Percentiles rank a stretch among this genome's conserved stretches.
phyloP scores from a whole-genome alignment of 2,329 filamentous ascomycete species.

The Penicillium freii region DNA sequence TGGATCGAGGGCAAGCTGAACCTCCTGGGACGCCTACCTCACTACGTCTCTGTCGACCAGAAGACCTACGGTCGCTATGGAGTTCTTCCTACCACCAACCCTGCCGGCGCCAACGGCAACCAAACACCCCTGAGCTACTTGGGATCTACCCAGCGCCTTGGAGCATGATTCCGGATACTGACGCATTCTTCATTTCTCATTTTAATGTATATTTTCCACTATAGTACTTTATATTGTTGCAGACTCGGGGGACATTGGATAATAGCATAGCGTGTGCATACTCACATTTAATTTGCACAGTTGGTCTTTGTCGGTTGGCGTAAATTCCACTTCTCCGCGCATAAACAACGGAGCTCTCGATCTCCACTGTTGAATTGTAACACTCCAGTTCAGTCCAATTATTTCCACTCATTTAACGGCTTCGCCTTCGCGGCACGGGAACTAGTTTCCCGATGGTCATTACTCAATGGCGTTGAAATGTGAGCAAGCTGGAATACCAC shows the following conservation, averaged over 20 bases:
- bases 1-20: conserved; percentile 90
- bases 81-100: conserved; percentile 65
- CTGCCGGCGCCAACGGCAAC: conserved; percentile 30
- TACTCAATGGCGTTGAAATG: conserved; percentile 42
- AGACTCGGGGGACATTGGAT: conserved; percentile 6
- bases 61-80: conserved; percentile 94
- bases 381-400: conserved; percentile 6
- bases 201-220: conserved; percentile 35
- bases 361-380: conserved; percentile 13
- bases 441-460: conserved; percentile 26
- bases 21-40: conserved; percentile 75
- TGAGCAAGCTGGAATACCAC: conserved; percentile 22
- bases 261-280: conserved; percentile 25
- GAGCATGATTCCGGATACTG: conserved; percentile 53
- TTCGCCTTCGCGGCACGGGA: conserved; percentile 22
- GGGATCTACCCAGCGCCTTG: conserved; percentile 63
- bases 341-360: conserved; percentile 21
- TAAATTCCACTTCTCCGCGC: conserved; percentile 30
- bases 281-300: conserved; percentile 27
- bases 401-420: conserved; percentile 9
- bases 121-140: conserved; percentile 58
- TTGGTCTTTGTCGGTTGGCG: conserved; percentile 33
- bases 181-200: conserved; percentile 12
- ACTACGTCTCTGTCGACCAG: conserved; percentile 92
- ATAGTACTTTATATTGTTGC: conserved; percentile 16